Evolutionary conservation across 2,329 filamentous ascomycete genomes (phyloP).

Genomic region (Mycosphaerelloides madeirae): DNA sequence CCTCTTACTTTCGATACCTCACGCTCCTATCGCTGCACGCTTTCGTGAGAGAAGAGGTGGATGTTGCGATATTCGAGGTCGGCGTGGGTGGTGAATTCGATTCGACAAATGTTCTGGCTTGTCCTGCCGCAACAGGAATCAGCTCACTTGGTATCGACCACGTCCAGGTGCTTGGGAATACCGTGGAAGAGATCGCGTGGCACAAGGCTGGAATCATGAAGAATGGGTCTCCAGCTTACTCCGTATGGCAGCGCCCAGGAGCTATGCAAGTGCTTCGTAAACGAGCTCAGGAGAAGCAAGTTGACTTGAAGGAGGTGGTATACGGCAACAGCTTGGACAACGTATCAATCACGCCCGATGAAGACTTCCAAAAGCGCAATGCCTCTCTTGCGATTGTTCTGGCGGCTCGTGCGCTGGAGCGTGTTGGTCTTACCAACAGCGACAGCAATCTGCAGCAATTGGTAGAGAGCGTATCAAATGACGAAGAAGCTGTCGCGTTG

Average conservation of each 20-base stretch:
- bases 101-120: slow-evolving; percentile 73
- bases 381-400: no score
- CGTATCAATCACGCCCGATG: no score
- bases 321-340: no score
- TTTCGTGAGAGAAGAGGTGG: slow-evolving; percentile 70
- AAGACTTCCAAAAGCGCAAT: no score
- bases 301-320: no score
- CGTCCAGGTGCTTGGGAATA: slow-evolving; percentile 68
- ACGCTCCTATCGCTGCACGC: slow-evolving; percentile 65
- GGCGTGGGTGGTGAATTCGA: slow-evolving; percentile 90
- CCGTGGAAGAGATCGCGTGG: slow-evolving; percentile 77
- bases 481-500: no score
- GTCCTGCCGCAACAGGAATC: slow-evolving; percentile 65
- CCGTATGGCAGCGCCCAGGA: slow-evolving; percentile 46
- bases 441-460: no score
- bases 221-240: slow-evolving; percentile 53
- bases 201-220: slow-evolving; percentile 86
- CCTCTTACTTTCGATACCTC: no score
- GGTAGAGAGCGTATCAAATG: no score
- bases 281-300: slow-evolving; percentile 51
- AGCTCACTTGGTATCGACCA: slow-evolving; percentile 82
- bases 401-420: no score
- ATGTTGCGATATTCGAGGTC: slow-evolving; percentile 76
- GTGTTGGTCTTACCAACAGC: no score
- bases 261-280: slow-evolving; percentile 41